These are phyloP conservation scores for Phaeosphaeriaceae sp. DNA, from an alignment of 2,329 filamentous ascomycete genomes.

Conservation along the genomic window DNA sequence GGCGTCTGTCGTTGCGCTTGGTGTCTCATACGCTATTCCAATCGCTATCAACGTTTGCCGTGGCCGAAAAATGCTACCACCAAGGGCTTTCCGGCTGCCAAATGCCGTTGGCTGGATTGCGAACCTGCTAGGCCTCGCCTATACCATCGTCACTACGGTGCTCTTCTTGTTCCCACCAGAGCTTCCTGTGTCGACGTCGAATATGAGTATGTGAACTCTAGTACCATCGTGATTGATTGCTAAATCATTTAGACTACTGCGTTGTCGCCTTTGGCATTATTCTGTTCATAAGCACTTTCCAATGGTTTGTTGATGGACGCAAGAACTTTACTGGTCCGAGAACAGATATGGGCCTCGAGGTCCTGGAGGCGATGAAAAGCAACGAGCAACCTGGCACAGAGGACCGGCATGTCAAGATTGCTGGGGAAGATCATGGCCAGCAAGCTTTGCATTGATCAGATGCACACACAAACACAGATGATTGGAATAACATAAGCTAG, in stretches of 20 bases:
- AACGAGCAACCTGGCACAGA: constrained; percentile 17
- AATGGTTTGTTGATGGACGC: constrained; percentile 67
- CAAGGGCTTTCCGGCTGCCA: constrained; percentile 64
- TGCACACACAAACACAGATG: background rate
- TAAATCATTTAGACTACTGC: constrained; percentile 54
- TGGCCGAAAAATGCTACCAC: constrained; percentile 69
- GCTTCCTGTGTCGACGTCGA: constrained; percentile 67
- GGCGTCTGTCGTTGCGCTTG: constrained; percentile 74
- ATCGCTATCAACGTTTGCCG: constrained; percentile 72
- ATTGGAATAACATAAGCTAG: background rate
- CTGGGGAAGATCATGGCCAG: constrained; percentile 9
- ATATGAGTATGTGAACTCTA: constrained; percentile 70
- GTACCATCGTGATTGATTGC: constrained; percentile 3
- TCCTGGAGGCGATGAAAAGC: constrained; percentile 43
- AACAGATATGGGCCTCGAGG: constrained; percentile 51
- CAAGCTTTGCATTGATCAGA: background rate
- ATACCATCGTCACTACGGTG: constrained; percentile 74
- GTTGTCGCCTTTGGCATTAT: constrained; percentile 66
- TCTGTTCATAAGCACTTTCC: constrained; percentile 62
- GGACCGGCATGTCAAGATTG: constrained; percentile 9
- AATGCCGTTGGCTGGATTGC: constrained; percentile 64
- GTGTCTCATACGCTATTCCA: constrained; percentile 77
- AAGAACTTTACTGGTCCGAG: constrained; percentile 65
- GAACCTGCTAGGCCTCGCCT: constrained; percentile 68
- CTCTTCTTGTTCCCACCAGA: constrained; percentile 77